Evolutionary conservation across 352 stramenopile species (phyloP).

Genomic region (Phytophthora ohioensis): DNA sequence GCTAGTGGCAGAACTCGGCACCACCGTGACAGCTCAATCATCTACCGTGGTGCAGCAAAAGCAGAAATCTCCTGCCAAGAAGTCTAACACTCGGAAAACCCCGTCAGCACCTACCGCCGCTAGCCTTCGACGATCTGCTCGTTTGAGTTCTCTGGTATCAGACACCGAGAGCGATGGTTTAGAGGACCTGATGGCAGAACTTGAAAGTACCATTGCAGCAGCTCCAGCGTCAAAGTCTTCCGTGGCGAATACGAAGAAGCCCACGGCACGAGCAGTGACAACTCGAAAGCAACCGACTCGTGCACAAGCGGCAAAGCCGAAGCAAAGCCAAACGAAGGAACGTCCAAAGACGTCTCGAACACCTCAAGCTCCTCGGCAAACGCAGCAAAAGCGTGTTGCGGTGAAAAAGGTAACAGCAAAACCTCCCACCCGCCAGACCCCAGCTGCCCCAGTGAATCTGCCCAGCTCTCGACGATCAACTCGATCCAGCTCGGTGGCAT

Average conservation of each 20-base stretch:
- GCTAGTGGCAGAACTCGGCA: constrained; percentile 52
- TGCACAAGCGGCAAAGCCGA: constrained; percentile 7
- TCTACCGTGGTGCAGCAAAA: background rate
- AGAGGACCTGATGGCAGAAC: constrained; percentile 56
- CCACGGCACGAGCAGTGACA: constrained; percentile 1
- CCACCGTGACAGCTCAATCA: constrained; percentile 7
- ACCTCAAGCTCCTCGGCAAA: constrained; percentile 9
- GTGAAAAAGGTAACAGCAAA: background rate
- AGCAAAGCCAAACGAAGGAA: constrained; percentile 11
- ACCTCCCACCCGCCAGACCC: background rate
- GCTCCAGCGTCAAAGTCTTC: constrained; percentile 1
- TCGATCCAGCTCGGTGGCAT: constrained; percentile 37
- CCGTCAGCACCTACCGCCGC: background rate
- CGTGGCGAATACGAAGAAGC: constrained; percentile 10
- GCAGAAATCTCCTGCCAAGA: background rate
- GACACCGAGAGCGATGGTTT: constrained; percentile 62
- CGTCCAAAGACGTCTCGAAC: constrained; percentile 5
- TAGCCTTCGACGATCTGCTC: constrained; percentile 28
- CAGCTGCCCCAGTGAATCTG: background rate
- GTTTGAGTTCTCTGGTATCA: constrained; percentile 46
- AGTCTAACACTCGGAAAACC: background rate
- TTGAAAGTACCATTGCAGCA: constrained; percentile 26
- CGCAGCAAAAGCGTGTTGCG: background rate
- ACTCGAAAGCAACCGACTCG: constrained; percentile 16
- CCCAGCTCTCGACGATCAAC: constrained; percentile 32